phyloP scores from a whole-genome alignment of 2,329 filamentous ascomycete genomes.

The Sporothrix pseudoabietina region DNA sequence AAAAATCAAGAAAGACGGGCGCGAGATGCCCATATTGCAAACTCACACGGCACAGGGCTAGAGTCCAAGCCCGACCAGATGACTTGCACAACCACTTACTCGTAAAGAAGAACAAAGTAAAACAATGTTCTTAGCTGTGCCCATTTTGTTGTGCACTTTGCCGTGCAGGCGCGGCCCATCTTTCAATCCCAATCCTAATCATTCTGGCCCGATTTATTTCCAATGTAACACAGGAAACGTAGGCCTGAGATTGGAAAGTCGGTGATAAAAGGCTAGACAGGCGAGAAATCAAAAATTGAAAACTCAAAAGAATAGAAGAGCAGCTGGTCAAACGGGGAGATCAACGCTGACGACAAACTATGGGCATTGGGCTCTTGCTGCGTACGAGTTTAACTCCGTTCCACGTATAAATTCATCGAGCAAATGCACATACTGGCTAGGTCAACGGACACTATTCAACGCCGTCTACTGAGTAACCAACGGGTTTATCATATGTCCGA shows the following conservation, averaged over 20 bases:
- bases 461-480: neutral
- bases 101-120: too few species aligned
- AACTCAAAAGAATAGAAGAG: too few species aligned
- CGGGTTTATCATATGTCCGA: neutral
- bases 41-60: too few species aligned
- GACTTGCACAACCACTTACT: too few species aligned
- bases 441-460: neutral
- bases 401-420: neutral
- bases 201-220: neutral
- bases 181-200: neutral
- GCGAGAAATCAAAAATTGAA: neutral
- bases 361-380: too few species aligned
- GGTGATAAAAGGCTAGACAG: neutral
- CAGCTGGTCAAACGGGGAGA: too few species aligned
- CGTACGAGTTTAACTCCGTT: neutral
- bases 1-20: neutral
- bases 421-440: neutral
- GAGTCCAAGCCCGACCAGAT: too few species aligned
- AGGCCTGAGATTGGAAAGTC: neutral
- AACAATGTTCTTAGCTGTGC: neutral
- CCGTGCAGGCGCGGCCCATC: neutral
- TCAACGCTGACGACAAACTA: too few species aligned
- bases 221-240: neutral
- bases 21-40: too few species aligned
- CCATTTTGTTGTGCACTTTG: neutral